Percentiles rank a stretch among this genome's conserved stretches.
These are phyloP conservation scores for Panicum hallii DNA, from an alignment of 202 grass and related monocot species.

Conservation along the genomic window DNA sequence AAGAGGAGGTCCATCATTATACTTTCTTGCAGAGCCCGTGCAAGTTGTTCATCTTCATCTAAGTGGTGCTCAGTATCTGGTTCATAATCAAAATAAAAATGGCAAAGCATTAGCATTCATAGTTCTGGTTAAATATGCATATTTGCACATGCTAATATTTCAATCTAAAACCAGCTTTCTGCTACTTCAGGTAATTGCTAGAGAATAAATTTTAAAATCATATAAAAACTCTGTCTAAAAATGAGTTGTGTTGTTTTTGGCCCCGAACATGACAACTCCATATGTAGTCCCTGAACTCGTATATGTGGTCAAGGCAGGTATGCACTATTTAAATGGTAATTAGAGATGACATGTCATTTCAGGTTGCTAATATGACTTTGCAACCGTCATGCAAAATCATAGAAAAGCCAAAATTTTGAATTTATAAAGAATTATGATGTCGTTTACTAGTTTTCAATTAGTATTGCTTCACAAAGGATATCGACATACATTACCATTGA, in stretches of 20 bases:
- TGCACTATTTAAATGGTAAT: not conserved
- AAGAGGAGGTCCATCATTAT: conserved; percentile 59
- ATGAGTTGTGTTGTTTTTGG: not conserved
- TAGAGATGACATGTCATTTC: conserved; percentile 12
- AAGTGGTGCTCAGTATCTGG: conserved; percentile 40
- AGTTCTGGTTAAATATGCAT: conserved; percentile 15
- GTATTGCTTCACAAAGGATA: conserved; percentile 7
- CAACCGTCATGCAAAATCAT: not conserved
- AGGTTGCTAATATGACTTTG: not conserved
- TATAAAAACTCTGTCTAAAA: conserved; percentile 10
- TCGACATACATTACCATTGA: not conserved
- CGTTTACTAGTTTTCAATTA: not conserved
- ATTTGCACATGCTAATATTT: conserved; percentile 30
- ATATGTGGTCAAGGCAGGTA: not conserved
- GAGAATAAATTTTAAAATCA: conserved; percentile 30
- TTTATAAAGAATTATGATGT: not conserved
- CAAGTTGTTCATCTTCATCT: conserved; percentile 87
- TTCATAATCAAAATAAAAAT: conserved; percentile 39
- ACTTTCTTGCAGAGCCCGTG: conserved; percentile 91
- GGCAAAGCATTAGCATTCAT: conserved; percentile 22
- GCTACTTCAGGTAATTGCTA: conserved; percentile 7
- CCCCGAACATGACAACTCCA: not conserved
- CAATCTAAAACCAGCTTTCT: conserved; percentile 36
- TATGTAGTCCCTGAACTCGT: not conserved
- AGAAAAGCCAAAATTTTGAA: not conserved